These are phyloP conservation scores for Primulina huaijiensis DNA, from an alignment of 257 asterid species.

Conservation along the genomic window DNA sequence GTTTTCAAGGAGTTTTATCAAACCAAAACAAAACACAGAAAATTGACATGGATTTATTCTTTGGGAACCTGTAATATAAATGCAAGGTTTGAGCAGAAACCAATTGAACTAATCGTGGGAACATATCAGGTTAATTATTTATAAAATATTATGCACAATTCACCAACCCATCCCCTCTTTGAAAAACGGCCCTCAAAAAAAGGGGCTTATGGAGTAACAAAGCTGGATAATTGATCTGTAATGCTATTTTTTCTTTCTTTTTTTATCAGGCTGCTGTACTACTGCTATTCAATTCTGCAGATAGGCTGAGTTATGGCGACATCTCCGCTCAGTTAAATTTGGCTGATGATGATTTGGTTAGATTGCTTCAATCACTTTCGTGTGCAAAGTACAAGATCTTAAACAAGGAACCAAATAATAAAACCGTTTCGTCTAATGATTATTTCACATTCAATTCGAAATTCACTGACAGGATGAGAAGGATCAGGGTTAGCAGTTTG, in stretches of 20 bases:
- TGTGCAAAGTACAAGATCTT: conserved; percentile 60
- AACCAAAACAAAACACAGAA: conserved; percentile 43
- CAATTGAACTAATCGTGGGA: conserved; percentile 46
- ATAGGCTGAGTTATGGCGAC: conserved; percentile 49
- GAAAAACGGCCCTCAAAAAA: neutral
- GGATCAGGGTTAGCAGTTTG: conserved; percentile 41
- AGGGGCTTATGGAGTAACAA: neutral
- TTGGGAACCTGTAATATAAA: conserved; percentile 46
- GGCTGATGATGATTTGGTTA: conserved; percentile 50
- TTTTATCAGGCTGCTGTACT: conserved; percentile 49
- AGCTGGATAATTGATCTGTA: neutral
- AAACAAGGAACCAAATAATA: conserved; percentile 39
- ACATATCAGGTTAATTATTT: conserved; percentile 44
- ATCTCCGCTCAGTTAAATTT: conserved; percentile 46
- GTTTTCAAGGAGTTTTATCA: conserved; percentile 48
- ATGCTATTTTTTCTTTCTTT: neutral
- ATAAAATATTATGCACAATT: neutral
- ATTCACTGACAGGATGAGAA: conserved; percentile 54
- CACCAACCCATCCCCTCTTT: neutral
- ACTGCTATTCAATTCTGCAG: conserved; percentile 46
- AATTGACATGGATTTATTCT: conserved; percentile 54
- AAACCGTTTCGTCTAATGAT: conserved; percentile 39
- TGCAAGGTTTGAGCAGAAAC: conserved; percentile 44
- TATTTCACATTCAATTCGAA: conserved; percentile 46
- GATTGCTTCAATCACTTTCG: conserved; percentile 54